Percentiles rank a stretch among this genome's conserved stretches.
phyloP scores from a whole-genome alignment of 176 grass and related monocot genomes.

The Musa itinerans region DNA sequence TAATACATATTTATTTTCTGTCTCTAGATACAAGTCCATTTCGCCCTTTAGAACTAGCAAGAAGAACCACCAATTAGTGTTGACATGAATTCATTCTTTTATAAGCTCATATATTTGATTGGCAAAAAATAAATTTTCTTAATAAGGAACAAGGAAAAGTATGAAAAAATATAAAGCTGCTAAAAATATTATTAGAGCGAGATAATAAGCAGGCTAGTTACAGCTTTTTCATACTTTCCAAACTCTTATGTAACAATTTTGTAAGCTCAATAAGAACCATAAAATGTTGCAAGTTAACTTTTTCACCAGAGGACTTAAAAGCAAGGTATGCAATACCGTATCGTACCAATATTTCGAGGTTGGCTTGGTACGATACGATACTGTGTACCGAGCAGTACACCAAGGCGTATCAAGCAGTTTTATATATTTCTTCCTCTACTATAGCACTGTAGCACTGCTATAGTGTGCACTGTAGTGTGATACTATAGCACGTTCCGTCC shows the following conservation, averaged over 20 bases:
- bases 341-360: no score
- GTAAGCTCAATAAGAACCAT: background rate
- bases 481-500: no score
- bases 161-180: background rate
- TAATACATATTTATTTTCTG: background rate
- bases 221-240: background rate
- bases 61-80: background rate
- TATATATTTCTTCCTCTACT: no score
- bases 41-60: background rate
- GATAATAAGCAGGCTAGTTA: background rate
- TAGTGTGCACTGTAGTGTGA: no score
- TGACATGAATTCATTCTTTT: background rate
- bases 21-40: background rate
- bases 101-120: background rate
- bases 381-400: no score
- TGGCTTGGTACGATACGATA: no score
- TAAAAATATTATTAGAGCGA: background rate
- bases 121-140: background rate
- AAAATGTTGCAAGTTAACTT: slow-evolving; percentile 3
- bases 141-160: background rate
- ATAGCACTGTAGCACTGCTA: no score
- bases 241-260: background rate
- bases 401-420: no score
- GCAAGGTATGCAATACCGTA: no score
- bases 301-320: background rate